These are phyloP conservation scores for Trichoderma sp. DNA, from an alignment of 2,329 filamentous ascomycete genomes.

Conservation along the genomic window DNA sequence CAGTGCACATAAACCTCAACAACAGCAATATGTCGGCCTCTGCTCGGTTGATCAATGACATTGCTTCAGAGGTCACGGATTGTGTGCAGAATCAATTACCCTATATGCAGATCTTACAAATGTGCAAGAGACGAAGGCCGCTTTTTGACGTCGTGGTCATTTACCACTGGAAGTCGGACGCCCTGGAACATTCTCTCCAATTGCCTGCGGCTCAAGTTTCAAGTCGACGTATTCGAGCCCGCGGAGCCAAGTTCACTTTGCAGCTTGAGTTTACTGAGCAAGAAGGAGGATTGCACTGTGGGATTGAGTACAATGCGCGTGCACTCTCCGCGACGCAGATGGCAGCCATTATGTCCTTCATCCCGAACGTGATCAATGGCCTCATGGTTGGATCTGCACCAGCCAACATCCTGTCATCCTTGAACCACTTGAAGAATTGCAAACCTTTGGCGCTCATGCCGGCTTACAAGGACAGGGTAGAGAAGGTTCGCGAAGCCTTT, in stretches of 20 bases:
- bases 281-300: neutral
- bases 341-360: slow-evolving; percentile 5
- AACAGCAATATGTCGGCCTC: neutral
- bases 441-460: neutral
- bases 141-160: slow-evolving; percentile 8
- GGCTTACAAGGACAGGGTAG: neutral
- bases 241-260: slow-evolving; percentile 7
- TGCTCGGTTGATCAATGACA: neutral
- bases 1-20: neutral
- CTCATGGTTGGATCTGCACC: neutral
- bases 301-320: slow-evolving; percentile 1
- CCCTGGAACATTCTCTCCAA: slow-evolving; percentile 4
- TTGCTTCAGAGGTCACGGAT: neutral
- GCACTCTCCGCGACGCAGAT: neutral
- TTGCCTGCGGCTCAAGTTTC: neutral
- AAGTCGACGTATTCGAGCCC: neutral
- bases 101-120: neutral
- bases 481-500: neutral
- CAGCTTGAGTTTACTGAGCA: slow-evolving; percentile 14
- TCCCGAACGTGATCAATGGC: neutral
- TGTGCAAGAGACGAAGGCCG: neutral
- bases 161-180: slow-evolving; percentile 14
- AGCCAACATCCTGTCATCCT: neutral
- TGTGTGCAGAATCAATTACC: slow-evolving; percentile 1
- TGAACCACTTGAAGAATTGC: neutral